Percentiles rank a stretch among this genome's conserved stretches.
phyloP scores from a whole-genome alignment of 1,284 basidiomycete genomes.

The Ganoderma multipileum region DNA sequence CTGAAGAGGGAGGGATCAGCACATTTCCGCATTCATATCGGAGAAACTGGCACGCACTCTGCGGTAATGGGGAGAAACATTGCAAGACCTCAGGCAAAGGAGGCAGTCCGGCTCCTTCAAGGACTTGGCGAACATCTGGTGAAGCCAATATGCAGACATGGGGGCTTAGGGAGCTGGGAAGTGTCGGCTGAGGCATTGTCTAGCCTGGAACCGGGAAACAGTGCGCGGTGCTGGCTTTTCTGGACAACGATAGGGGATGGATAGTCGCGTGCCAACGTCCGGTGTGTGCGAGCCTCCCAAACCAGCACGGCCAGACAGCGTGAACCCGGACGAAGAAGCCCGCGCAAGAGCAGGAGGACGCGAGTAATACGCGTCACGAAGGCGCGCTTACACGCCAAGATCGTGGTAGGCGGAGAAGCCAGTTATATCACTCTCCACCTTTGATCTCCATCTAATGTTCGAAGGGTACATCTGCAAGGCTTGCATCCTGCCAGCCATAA shows the following conservation, averaged over 20 bases:
- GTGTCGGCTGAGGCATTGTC: slow-evolving; percentile 42
- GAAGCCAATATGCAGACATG: slow-evolving; percentile 78
- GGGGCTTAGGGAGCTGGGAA: slow-evolving; percentile 78
- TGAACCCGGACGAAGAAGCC: neutral
- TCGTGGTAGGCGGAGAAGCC: slow-evolving; percentile 20
- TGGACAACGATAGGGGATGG: neutral
- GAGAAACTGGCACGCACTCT: slow-evolving; percentile 46
- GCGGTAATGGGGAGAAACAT: slow-evolving; percentile 82
- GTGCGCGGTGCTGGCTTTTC: neutral
- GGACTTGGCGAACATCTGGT: slow-evolving; percentile 67
- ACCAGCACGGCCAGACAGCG: neutral
- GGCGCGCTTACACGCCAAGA: slow-evolving; percentile 20
- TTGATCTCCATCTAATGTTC: neutral
- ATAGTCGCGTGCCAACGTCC: neutral
- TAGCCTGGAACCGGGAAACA: slow-evolving; percentile 7
- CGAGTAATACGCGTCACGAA: slow-evolving; percentile 18
- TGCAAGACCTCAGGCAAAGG: slow-evolving; percentile 75
- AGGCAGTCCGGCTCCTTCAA: slow-evolving; percentile 65
- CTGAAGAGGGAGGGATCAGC: slow-evolving; percentile 43
- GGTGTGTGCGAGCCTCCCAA: neutral
- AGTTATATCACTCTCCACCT: neutral
- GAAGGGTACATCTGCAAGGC: neutral
- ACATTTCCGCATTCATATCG: neutral
- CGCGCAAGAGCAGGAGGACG: neutral
- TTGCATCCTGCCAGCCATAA: neutral